Conservation (phyloP, 768 basidiomycete species). For the Lactifluus subvellereus region DNA sequence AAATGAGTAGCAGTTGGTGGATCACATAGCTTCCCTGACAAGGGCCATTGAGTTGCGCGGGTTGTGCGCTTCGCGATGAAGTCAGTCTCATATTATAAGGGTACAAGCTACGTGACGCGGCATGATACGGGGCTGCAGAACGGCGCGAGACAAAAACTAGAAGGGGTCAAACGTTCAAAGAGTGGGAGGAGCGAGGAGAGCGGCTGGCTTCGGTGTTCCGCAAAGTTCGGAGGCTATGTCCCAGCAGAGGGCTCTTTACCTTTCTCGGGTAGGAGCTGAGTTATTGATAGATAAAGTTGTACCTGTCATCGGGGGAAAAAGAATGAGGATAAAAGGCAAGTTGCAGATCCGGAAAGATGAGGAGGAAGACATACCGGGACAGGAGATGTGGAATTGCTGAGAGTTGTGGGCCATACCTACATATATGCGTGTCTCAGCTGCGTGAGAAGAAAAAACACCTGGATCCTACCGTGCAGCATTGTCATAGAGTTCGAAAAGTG, state of each 20-base stretch:
- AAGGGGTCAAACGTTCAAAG: constrained; percentile 1
- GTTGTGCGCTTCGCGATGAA: not conserved
- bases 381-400: constrained; percentile 91
- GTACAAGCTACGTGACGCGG: constrained; percentile 7
- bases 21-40: not conserved
- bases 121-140: not conserved
- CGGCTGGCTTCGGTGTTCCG: not conserved
- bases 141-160: not conserved
- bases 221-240: not conserved
- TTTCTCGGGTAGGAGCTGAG: not conserved
- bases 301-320: constrained; percentile 30
- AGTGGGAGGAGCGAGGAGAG: not conserved
- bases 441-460: not conserved
- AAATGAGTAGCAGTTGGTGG: not conserved
- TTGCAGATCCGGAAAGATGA: constrained; percentile 1
- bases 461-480: constrained; percentile 75
- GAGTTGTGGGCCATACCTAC: constrained; percentile 85
- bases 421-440: not conserved
- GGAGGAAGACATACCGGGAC: constrained; percentile 51
- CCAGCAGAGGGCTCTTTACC: not conserved
- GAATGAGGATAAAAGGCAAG: not conserved
- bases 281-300: constrained; percentile 28
- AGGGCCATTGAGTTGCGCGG: not conserved
- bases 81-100: constrained; percentile 8
- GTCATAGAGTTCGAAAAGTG: constrained; percentile 95